Evolutionary conservation across 1,284 basidiomycete genomes (phyloP).

Genomic region (Irpex sp.): DNA sequence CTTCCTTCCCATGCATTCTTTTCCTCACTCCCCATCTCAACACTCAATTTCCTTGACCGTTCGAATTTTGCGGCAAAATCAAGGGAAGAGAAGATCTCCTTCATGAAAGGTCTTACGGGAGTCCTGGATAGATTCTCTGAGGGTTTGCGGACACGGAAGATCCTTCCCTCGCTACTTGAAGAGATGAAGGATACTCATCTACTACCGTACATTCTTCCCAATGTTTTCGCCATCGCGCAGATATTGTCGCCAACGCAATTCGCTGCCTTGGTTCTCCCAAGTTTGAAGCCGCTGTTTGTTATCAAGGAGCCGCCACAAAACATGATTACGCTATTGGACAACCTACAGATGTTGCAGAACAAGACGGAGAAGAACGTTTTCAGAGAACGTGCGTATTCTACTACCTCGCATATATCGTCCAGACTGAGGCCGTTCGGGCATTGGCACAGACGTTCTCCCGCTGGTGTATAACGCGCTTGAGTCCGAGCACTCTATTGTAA

Average conservation of each 20-base stretch:
- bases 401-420: neutral
- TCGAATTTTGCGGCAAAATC: constrained; percentile 94
- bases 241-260: constrained; percentile 82
- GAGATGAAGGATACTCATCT: constrained; percentile 96
- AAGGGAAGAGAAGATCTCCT: constrained; percentile 93
- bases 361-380: constrained; percentile 90
- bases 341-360: constrained; percentile 81
- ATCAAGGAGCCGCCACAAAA: constrained; percentile 97
- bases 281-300: constrained; percentile 86
- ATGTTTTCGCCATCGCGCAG: constrained; percentile 90
- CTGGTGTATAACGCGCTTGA: constrained; percentile 95
- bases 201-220: constrained; percentile 95
- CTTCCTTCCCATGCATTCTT: constrained; percentile 89
- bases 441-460: constrained; percentile 78
- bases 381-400: constrained; percentile 70
- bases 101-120: constrained; percentile 85
- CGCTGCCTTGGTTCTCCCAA: constrained; percentile 77
- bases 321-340: constrained; percentile 90
- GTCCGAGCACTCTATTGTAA: constrained; percentile 80
- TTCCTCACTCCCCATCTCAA: constrained; percentile 95
- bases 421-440: neutral
- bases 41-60: constrained; percentile 94
- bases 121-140: constrained; percentile 90
- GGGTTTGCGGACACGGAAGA: constrained; percentile 83
- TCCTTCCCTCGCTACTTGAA: constrained; percentile 92